phyloP scores from a whole-genome alignment of 2,329 filamentous ascomycete species.

The Colletotrichum coccodes region DNA sequence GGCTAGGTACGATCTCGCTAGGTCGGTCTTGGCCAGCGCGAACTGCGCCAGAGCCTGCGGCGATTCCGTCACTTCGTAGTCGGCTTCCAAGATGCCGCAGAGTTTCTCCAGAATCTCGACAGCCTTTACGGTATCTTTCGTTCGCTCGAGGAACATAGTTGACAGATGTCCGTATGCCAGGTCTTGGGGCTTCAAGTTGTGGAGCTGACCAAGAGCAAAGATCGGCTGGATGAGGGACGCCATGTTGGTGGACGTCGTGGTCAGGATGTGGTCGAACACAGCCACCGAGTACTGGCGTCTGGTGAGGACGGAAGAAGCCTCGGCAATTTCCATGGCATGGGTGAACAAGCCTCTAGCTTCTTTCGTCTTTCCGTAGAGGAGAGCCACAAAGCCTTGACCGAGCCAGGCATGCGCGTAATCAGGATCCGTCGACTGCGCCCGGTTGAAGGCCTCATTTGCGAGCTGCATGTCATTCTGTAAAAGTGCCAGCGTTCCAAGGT shows the following conservation, averaged over 20 bases:
- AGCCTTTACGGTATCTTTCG: constrained; percentile 73
- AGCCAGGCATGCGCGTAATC: constrained; percentile 95
- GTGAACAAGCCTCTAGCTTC: constrained; percentile 90
- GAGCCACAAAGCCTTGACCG: constrained; percentile 87
- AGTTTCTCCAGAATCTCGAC: constrained; percentile 72
- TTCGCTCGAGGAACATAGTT: constrained; percentile 84
- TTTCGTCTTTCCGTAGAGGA: constrained; percentile 76
- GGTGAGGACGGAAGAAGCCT: constrained; percentile 77
- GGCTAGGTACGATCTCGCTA: constrained; percentile 85
- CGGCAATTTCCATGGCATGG: constrained; percentile 93
- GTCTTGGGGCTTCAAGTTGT: constrained; percentile 75
- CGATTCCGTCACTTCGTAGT: constrained; percentile 88
- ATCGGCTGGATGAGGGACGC: constrained; percentile 83
- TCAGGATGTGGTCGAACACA: constrained; percentile 83
- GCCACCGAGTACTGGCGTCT: constrained; percentile 84
- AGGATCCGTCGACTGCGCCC: constrained; percentile 92
- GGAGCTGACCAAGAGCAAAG: constrained; percentile 87
- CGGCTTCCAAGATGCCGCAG: constrained; percentile 77
- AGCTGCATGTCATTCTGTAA: constrained; percentile 84
- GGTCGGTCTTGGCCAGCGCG: constrained; percentile 85
- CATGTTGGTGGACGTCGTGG: constrained; percentile 62
- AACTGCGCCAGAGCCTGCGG: constrained; percentile 77
- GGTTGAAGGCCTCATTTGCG: constrained; percentile 90
- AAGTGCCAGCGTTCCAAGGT: constrained; percentile 87
- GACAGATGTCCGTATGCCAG: constrained; percentile 80